Conservation (phyloP, 2,329 filamentous ascomycete genomes). For the Ceratocystiopsis sp. region DNA sequence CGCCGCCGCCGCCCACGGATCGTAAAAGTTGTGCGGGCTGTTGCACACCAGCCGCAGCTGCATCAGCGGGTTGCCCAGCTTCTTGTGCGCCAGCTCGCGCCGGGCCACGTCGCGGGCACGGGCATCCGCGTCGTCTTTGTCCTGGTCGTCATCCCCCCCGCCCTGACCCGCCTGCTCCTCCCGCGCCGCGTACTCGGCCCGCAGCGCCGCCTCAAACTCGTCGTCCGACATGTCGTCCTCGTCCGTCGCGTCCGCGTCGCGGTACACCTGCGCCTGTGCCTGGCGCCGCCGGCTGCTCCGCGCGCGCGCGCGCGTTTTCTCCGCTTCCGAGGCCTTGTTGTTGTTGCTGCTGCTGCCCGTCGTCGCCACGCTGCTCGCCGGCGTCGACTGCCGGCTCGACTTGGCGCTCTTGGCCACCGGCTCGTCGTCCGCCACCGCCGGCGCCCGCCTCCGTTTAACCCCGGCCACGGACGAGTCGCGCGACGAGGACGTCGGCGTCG, state of each 20-base stretch:
- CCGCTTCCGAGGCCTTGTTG: too few relatives aligned
- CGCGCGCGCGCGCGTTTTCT: too few relatives aligned
- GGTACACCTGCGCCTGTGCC: slow-evolving; percentile 30
- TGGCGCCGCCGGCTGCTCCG: slow-evolving; percentile 19
- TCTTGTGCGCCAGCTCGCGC: slow-evolving; percentile 77
- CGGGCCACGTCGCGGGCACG: slow-evolving; percentile 47
- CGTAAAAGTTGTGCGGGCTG: slow-evolving; percentile 91
- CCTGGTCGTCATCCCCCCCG: slow-evolving; percentile 20
- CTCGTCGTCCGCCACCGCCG: slow-evolving; percentile 11
- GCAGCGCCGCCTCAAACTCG: slow-evolving; percentile 66
- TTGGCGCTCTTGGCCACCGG: slow-evolving; percentile 49
- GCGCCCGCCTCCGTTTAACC: too few relatives aligned
- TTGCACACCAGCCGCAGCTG: slow-evolving; percentile 88
- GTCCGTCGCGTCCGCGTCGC: slow-evolving; percentile 40
- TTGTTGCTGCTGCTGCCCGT: background rate
- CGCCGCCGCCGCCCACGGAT: slow-evolving; percentile 49
- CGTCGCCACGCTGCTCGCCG: slow-evolving; percentile 26
- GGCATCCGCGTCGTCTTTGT: slow-evolving; percentile 34
- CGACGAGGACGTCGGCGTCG: too few relatives aligned
- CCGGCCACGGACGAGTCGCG: too few relatives aligned
- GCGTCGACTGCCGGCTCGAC: slow-evolving; percentile 60
- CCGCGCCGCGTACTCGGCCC: slow-evolving; percentile 33
- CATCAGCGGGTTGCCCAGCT: slow-evolving; percentile 82
- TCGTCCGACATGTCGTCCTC: slow-evolving; percentile 57
- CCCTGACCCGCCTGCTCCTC: slow-evolving; percentile 15